Percentiles rank a stretch among this genome's conserved stretches.
These are phyloP conservation scores for Pleurotus sapidus DNA, from an alignment of 768 basidiomycete genomes.

Conservation along the genomic window DNA sequence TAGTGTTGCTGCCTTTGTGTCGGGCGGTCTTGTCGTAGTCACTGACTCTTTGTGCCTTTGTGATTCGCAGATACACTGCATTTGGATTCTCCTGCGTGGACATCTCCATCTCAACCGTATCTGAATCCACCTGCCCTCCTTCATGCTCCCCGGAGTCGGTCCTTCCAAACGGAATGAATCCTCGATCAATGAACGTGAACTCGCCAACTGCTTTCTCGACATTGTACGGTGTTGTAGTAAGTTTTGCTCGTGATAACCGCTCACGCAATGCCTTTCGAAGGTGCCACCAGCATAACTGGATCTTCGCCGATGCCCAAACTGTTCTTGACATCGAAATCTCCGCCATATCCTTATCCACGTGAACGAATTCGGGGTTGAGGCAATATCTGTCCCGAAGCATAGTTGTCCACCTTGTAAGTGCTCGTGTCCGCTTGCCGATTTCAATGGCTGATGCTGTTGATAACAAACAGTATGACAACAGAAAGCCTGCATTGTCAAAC, in stretches of 20 bases:
- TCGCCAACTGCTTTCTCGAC: constrained; percentile 11
- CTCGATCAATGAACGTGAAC: constrained; percentile 17
- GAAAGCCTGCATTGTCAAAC: constrained; percentile 21
- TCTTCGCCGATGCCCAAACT: constrained; percentile 17
- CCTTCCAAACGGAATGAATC: constrained; percentile 14
- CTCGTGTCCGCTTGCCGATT: constrained; percentile 14
- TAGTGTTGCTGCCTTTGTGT: neutral
- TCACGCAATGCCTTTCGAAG: constrained; percentile 14
- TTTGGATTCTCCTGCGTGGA: neutral
- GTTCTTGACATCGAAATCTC: constrained; percentile 13
- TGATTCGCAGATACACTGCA: neutral
- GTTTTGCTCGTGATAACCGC: constrained; percentile 15
- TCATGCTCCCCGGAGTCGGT: constrained; percentile 18
- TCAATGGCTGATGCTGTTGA: constrained; percentile 17
- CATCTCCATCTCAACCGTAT: neutral
- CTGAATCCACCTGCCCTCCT: constrained; percentile 27
- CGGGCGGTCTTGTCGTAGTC: too few relatives aligned
- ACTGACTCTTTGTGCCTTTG: too few relatives aligned
- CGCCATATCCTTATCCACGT: constrained; percentile 17
- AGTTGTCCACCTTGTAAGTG: constrained; percentile 14
- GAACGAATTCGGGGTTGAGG: constrained; percentile 11
- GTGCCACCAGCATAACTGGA: constrained; percentile 22
- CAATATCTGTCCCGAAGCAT: constrained; percentile 11
- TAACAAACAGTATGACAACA: constrained; percentile 19
- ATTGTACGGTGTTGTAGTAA: constrained; percentile 22